Evolutionary conservation across 306 rosid species (phyloP), one percentile per base, ranked within the genome.

Genomic region (Rosa chinensis): DNA sequence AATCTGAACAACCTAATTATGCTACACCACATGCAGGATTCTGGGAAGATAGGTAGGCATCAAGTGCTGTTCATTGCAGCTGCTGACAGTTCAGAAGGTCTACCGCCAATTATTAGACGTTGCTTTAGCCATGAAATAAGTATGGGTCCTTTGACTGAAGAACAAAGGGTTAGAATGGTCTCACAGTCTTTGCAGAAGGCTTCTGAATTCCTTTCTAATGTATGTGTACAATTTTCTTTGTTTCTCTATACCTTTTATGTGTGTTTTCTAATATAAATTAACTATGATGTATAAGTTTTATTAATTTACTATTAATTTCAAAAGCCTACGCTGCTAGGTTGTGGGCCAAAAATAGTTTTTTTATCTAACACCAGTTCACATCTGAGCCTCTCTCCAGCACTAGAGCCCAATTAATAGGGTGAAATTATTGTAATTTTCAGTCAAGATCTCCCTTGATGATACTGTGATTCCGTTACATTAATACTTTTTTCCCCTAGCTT

Each of bases 91-190:
- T 89, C 92, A 72, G 98, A 95, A 87, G 99, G 97, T 83, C 87
- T 95, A 66, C 97, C 98, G 53, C 77, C 92, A 75, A 82, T 84
- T 66, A 87, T 95, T 70, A 91, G 98, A 86, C 96, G 97, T 56
- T 89, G 98, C 89, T 93, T 95, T 85, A 95, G 97, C 89, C 99
- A 93, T 66, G 99, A 95, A 89, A 78, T 93, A 82, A 91, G 80
- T 75, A 90, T 93, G 97, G 94, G 92, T 61, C 81, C 99, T 53
- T 89, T 95, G 87, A 88, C 91, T 53, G 99, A 95, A 84, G 98
- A 95, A 76, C 99, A 95, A 81, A 88, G 99, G 75, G 82, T 87
- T 78, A 89, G 87, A 83, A 88, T 95, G 91, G 81, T 95, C 64
- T 85, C 85, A 47, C 89, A 89, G 79, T 91, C 92, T 8, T 86